These are phyloP conservation scores for Haplographium delicatum DNA, from an alignment of 495 filamentous ascomycete genomes.

Conservation along the genomic window DNA sequence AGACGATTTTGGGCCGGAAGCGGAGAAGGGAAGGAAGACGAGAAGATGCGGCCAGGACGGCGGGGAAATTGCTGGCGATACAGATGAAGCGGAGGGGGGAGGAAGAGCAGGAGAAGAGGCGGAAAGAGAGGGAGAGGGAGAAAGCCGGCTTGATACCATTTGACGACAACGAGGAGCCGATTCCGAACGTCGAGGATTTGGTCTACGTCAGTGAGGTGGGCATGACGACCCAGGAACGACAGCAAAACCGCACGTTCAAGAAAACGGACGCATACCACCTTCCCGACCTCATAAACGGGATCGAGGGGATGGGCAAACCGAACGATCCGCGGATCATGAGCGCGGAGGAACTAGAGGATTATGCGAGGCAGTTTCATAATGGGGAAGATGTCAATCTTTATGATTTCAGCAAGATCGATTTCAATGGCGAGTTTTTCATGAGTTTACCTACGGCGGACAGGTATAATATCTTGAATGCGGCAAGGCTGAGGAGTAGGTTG, in stretches of 20 bases:
- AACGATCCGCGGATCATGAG: constrained; percentile 95
- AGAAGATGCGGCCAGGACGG: constrained; percentile 89
- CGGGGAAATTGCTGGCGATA: constrained; percentile 81
- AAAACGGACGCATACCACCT: constrained; percentile 94
- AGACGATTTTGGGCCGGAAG: constrained; percentile 78
- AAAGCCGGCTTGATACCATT: constrained; percentile 11
- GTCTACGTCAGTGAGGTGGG: constrained; percentile 86
- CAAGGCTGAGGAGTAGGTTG: constrained; percentile 75
- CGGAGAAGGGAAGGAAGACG: constrained; percentile 76
- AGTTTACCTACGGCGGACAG: constrained; percentile 85
- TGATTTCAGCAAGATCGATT: constrained; percentile 98
- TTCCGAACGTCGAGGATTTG: constrained; percentile 57
- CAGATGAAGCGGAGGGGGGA: constrained; percentile 88
- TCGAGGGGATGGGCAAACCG: constrained; percentile 79
- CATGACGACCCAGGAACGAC: constrained; percentile 73
- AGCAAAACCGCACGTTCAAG: constrained; percentile 69
- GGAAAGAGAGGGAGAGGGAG: constrained; percentile 33
- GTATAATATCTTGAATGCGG: constrained; percentile 96
- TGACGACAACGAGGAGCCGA: constrained; percentile 54
- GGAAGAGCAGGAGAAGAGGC: constrained; percentile 67
- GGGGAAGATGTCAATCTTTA: constrained; percentile 98
- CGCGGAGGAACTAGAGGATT: constrained; percentile 85
- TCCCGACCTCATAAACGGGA: constrained; percentile 68
- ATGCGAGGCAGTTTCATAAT: constrained; percentile 82
- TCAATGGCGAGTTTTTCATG: constrained; percentile 86